Percentiles rank a stretch among this genome's conserved stretches.
These are phyloP conservation scores for Dactylonectria macrodidyma DNA, from an alignment of 2,329 filamentous ascomycete species.

Conservation along the genomic window DNA sequence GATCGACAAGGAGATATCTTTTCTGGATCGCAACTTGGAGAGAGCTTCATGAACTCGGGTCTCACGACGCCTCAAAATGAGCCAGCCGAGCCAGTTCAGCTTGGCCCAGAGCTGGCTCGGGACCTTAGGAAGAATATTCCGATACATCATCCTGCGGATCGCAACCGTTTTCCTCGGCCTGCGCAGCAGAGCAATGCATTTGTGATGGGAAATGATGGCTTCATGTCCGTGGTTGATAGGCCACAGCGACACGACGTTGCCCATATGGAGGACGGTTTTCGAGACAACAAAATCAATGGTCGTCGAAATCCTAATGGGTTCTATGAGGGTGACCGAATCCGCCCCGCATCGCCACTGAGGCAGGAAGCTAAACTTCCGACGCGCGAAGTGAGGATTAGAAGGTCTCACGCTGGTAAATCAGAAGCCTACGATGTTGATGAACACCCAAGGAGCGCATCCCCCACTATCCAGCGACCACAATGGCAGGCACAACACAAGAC, in stretches of 20 bases:
- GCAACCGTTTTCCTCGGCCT: slow-evolving; percentile 31
- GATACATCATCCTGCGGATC: slow-evolving; percentile 28
- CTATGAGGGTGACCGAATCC: slow-evolving; percentile 35
- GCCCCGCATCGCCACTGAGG: slow-evolving; percentile 44
- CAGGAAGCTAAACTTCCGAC: slow-evolving; percentile 56
- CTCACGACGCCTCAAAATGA: slow-evolving; percentile 56
- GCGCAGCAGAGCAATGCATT: slow-evolving; percentile 44
- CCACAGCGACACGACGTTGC: slow-evolving; percentile 43
- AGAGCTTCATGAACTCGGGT: slow-evolving; percentile 58
- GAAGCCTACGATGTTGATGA: slow-evolving; percentile 37
- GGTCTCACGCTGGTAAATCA: slow-evolving; percentile 43
- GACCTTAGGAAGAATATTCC: slow-evolving; percentile 45
- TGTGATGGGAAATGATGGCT: slow-evolving; percentile 55
- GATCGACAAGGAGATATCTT: slow-evolving; percentile 50
- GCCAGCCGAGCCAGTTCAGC: slow-evolving; percentile 42
- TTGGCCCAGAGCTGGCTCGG: slow-evolving; percentile 42
- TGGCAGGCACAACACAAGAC: slow-evolving; percentile 40
- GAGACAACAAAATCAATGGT: slow-evolving; percentile 39
- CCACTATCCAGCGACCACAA: slow-evolving; percentile 39
- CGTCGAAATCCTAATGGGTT: slow-evolving; percentile 37
- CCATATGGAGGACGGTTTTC: slow-evolving; percentile 54
- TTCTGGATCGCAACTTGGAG: slow-evolving; percentile 56
- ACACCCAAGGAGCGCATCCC: slow-evolving; percentile 45
- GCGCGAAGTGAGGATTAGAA: slow-evolving; percentile 54
- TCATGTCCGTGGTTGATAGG: slow-evolving; percentile 54